Conservation (phyloP, 2,329 filamentous ascomycete genomes). For the Phaeosphaeriaceae sp. region DNA sequence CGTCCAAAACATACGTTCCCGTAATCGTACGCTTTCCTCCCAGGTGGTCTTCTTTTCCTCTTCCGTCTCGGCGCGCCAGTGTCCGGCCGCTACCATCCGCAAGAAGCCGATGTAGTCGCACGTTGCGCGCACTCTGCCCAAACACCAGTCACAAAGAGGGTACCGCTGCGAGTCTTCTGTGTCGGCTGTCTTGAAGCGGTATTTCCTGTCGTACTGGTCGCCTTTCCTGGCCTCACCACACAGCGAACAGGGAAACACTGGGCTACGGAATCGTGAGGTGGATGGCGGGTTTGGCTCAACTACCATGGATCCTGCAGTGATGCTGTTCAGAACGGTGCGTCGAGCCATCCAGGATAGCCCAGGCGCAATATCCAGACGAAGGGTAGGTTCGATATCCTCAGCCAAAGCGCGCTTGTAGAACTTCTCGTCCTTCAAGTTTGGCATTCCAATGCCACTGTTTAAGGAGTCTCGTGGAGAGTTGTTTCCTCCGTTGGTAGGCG, state of each 20-base stretch:
- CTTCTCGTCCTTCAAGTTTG: constrained; percentile 82
- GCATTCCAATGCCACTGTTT: constrained; percentile 45
- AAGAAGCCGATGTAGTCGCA: constrained; percentile 94
- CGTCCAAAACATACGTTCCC: constrained; percentile 98
- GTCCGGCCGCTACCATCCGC: constrained; percentile 88
- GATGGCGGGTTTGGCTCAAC: constrained; percentile 74
- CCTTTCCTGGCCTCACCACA: constrained; percentile 85
- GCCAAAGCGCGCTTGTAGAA: constrained; percentile 90
- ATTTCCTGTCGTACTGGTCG: constrained; percentile 74
- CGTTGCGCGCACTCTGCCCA: constrained; percentile 81
- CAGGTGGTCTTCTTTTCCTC: constrained; percentile 88
- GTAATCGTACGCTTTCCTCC: constrained; percentile 89
- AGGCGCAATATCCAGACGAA: constrained; percentile 87
- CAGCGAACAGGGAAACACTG: constrained; percentile 77
- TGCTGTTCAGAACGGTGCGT: constrained; percentile 80
- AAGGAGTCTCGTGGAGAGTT: constrained; percentile 44
- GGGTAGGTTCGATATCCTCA: constrained; percentile 93
- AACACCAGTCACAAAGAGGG: constrained; percentile 87
- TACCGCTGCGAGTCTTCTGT: constrained; percentile 86
- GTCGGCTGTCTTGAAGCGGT: constrained; percentile 89
- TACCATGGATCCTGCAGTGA: constrained; percentile 83
- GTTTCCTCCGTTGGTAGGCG: constrained; percentile 36
- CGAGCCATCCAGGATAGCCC: constrained; percentile 93
- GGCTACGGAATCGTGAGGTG: constrained; percentile 60
- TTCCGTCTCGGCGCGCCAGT: constrained; percentile 83